Percentiles rank a stretch among this genome's conserved stretches.
These are phyloP conservation scores for Ceratocystis variospora DNA, from an alignment of 2,329 filamentous ascomycete species.

Conservation along the genomic window DNA sequence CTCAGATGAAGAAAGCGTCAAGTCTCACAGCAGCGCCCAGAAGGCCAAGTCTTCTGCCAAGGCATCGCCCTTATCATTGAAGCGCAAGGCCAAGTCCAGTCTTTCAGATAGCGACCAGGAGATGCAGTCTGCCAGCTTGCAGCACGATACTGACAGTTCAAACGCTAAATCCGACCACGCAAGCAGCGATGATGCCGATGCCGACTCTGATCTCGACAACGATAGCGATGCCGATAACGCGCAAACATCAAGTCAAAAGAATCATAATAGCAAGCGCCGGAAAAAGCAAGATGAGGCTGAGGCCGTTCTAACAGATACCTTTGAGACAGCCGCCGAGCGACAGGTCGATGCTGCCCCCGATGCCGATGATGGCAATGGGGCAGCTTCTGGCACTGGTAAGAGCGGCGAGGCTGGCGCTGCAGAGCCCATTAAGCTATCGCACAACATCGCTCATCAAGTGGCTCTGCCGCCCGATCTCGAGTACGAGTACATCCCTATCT, in stretches of 20 bases:
- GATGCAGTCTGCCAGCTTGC: constrained; percentile 24
- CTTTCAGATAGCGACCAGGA: constrained; percentile 2
- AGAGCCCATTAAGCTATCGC: constrained; percentile 63
- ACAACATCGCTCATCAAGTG: constrained; percentile 98
- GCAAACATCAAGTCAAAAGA: background rate
- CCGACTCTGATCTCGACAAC: constrained; percentile 21
- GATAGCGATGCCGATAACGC: constrained; percentile 25
- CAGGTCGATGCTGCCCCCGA: constrained; percentile 41
- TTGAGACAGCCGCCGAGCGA: constrained; percentile 87
- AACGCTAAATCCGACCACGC: background rate
- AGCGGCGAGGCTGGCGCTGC: constrained; percentile 35
- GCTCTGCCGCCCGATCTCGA: constrained; percentile 85
- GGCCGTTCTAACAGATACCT: constrained; percentile 78
- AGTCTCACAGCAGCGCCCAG: background rate
- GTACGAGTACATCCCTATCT: constrained; percentile 90
- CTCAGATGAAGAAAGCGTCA: constrained; percentile 30
- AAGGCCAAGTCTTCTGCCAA: background rate
- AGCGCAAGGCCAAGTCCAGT: constrained; percentile 20
- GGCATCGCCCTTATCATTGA: constrained; percentile 20
- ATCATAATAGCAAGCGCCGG: constrained; percentile 43
- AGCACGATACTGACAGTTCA: constrained; percentile 35
- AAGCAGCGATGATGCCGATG: constrained; percentile 25
- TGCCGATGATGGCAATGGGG: constrained; percentile 9
- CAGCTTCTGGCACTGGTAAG: constrained; percentile 5
- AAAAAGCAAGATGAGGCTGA: constrained; percentile 48